phyloP scores from a whole-genome alignment of 2,329 filamentous ascomycete species.

The Fusarium sp. region DNA sequence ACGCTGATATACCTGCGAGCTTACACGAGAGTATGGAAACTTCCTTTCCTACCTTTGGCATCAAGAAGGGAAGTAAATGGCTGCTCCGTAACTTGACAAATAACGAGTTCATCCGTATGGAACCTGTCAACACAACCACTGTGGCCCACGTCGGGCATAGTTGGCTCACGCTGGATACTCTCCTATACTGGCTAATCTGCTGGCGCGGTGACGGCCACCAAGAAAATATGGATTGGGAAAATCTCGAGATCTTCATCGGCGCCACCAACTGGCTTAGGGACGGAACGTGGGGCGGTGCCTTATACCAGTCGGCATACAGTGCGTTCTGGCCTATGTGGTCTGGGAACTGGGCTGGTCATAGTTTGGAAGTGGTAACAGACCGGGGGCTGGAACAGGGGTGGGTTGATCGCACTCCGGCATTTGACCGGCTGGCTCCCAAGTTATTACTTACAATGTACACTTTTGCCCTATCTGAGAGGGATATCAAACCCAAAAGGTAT shows the following conservation, averaged over 20 bases:
- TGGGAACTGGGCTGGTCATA: slow-evolving; percentile 14
- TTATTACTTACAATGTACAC: slow-evolving; percentile 7
- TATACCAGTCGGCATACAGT: background rate
- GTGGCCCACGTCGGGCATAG: background rate
- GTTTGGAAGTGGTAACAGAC: slow-evolving; percentile 10
- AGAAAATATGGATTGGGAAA: background rate
- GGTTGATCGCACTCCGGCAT: slow-evolving; percentile 1
- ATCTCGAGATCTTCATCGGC: background rate
- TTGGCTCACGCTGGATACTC: slow-evolving; percentile 25
- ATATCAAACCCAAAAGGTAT: background rate
- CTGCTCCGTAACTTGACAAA: slow-evolving; percentile 11
- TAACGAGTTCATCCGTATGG: slow-evolving; percentile 27
- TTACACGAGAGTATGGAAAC: background rate
- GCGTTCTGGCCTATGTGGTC: slow-evolving; percentile 7
- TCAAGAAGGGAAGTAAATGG: slow-evolving; percentile 7
- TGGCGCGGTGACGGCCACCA: background rate
- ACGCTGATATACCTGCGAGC: background rate
- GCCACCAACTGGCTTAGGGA: background rate
- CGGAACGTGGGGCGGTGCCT: background rate
- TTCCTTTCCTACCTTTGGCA: background rate
- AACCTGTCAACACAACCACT: background rate
- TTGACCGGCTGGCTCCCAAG: background rate
- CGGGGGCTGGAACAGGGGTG: background rate
- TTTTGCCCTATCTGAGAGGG: background rate
- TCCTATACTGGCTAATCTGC: slow-evolving; percentile 21